A percentile compares a stretch with the other conserved stretches of the same genome.
These are phyloP conservation scores for Beauveria brongniartii DNA, from an alignment of 2,329 filamentous ascomycete genomes.

Conservation along the genomic window DNA sequence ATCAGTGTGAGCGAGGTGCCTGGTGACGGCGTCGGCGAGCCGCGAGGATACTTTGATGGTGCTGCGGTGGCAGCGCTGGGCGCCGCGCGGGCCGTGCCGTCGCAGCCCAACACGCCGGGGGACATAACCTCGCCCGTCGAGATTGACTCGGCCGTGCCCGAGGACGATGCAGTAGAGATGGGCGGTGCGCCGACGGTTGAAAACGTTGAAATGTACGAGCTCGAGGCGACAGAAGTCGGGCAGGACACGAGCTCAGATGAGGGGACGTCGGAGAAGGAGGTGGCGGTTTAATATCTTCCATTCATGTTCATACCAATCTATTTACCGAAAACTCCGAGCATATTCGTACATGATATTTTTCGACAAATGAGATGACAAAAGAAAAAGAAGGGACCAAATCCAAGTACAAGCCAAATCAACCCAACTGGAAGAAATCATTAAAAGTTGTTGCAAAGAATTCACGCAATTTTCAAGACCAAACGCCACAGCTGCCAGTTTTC, in stretches of 20 bases:
- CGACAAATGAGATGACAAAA: conserved; percentile 11
- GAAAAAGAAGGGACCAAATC: conserved; percentile 8
- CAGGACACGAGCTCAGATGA: background rate
- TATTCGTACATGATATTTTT: conserved; percentile 10
- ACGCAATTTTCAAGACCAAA: background rate
- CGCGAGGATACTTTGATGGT: conserved; percentile 33
- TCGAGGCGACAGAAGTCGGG: background rate
- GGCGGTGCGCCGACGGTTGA: background rate
- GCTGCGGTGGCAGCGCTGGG: conserved; percentile 16
- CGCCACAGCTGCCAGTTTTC: background rate
- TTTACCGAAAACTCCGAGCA: conserved; percentile 5
- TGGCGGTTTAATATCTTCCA: background rate
- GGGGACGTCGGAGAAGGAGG: background rate
- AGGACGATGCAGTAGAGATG: background rate
- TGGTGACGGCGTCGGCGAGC: background rate
- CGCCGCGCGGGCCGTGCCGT: conserved; percentile 32
- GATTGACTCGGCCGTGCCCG: conserved; percentile 34
- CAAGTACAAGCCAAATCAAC: background rate
- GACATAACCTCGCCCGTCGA: conserved; percentile 47
- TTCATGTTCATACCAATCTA: conserved; percentile 6
- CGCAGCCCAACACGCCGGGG: conserved; percentile 36
- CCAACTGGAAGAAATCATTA: background rate
- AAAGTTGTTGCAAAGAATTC: background rate
- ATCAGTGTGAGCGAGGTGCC: background rate
- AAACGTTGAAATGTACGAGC: background rate